Base-by-base conservation (phyloP, 106 monocot genomes). In the Amphibolis antarctica region DNA sequence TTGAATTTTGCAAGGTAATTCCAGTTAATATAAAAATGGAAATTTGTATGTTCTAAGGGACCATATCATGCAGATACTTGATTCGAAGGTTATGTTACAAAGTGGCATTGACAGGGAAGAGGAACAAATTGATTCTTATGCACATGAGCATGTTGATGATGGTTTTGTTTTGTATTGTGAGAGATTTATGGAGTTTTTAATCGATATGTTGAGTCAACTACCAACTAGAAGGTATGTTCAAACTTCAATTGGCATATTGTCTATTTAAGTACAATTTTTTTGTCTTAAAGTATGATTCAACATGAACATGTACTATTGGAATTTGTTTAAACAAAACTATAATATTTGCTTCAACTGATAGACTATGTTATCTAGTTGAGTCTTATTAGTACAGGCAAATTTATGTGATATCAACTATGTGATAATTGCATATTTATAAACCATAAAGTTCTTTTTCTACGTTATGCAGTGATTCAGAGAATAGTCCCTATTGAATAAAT, bases 141-240 rank as follows among this genome's bases (percentile, higher is more conserved):
- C 7, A 18, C 10, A 31, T 71, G 73, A 71, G 65, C 75, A 75
- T 75, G 65, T 99, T 77, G 82, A 99, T 60, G 98, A 85, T 69
- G 80, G 82, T 53, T 79, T 78, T 73, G 77, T 91, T 25, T 66
- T 99, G 65, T 99, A 99, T 42, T 99, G 98, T 67, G 98, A 99
- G 72, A 84, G 98, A 44, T 99, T 91, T 74, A 85, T 85, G 79
- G 98, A 99, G 59, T 99, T 98, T 57, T 62, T 91, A 53, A 99
- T 99, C 77, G 98, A 99, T 83, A 54, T 91, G 55, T 71, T 99
- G 78, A 99, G 98, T 65, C 98, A 99, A 66, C 73, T 99, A 48
- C 98, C 91, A 49, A 99, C 98, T 30, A 80, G 98, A 60, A 85
- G 98, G 98, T 91, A 77, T 20, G 4, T 48, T 67, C 21, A 45